These are phyloP conservation scores for Glycine soja DNA, from an alignment of 306 rosid genomes.

Conservation along the genomic window DNA sequence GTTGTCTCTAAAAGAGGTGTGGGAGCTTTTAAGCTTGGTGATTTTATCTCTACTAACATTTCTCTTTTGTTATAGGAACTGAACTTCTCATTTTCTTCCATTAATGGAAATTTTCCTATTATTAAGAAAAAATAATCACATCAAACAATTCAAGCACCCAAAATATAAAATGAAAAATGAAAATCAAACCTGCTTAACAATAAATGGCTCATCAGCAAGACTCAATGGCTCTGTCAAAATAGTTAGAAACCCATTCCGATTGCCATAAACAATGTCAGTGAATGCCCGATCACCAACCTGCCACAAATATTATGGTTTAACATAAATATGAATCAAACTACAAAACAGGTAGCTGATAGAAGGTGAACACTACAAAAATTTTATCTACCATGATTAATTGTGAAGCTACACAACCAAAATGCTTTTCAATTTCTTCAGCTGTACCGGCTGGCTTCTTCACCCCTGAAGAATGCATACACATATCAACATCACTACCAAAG, in stretches of 20 bases:
- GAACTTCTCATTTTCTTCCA: neutral
- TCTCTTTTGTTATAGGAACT: neutral
- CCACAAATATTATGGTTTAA: constrained; percentile 31
- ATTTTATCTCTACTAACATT: neutral
- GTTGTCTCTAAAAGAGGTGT: constrained; percentile 20
- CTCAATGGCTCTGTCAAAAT: constrained; percentile 85
- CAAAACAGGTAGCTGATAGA: constrained; percentile 24
- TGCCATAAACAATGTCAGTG: constrained; percentile 87
- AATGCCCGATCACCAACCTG: constrained; percentile 97
- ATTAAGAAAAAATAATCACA: neutral
- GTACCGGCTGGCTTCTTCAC: constrained; percentile 93
- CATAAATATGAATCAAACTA: constrained; percentile 29
- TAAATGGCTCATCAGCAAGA: constrained; percentile 77
- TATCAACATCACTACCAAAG: too few species aligned
- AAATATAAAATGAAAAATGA: too few species aligned
- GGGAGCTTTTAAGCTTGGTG: constrained; percentile 3
- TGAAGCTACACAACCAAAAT: constrained; percentile 79
- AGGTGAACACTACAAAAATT: constrained; percentile 33
- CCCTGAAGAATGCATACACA: too few species aligned
- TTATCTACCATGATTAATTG: constrained; percentile 78
- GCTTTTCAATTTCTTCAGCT: constrained; percentile 94
- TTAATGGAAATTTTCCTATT: neutral
- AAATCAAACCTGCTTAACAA: constrained; percentile 49
- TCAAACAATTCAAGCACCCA: too few species aligned
- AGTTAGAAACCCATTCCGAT: constrained; percentile 82